Conservation (phyloP, 257 asterid species). For the Knoxia roxburghii region DNA sequence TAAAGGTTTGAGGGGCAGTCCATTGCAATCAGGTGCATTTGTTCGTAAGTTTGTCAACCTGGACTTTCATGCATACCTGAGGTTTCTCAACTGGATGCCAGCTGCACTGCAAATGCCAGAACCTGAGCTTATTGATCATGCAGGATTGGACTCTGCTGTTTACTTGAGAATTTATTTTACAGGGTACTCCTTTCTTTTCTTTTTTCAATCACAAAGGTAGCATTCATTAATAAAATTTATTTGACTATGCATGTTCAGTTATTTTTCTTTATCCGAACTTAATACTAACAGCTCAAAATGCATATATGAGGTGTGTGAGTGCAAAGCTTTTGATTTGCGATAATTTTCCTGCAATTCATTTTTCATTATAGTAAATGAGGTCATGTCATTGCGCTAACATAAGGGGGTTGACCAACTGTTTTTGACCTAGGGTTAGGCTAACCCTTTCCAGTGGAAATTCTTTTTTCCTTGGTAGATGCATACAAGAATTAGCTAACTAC, state of each 20-base stretch:
- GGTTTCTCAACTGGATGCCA: conserved; percentile 89
- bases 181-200: conserved; percentile 43
- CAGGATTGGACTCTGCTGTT: conserved; percentile 92
- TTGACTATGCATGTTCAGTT: conserved; percentile 55
- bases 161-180: conserved; percentile 85
- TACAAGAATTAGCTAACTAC: not conserved
- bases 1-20: conserved; percentile 72
- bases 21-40: conserved; percentile 57
- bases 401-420: not conserved
- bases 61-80: conserved; percentile 67
- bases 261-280: not conserved
- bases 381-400: no score
- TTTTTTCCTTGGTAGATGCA: not conserved
- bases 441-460: not conserved
- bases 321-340: no score
- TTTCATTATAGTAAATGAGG: not conserved
- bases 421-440: not conserved
- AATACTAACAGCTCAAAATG: conserved; percentile 1
- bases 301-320: not conserved
- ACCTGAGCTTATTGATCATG: conserved; percentile 87
- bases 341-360: not conserved
- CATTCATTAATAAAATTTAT: conserved; percentile 46
- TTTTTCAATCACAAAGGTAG: not conserved
- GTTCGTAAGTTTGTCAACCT: conserved; percentile 71
- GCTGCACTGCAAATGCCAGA: conserved; percentile 93